phyloP scores from a whole-genome alignment of 345 rosid species.

The Arabis hirsuta region DNA sequence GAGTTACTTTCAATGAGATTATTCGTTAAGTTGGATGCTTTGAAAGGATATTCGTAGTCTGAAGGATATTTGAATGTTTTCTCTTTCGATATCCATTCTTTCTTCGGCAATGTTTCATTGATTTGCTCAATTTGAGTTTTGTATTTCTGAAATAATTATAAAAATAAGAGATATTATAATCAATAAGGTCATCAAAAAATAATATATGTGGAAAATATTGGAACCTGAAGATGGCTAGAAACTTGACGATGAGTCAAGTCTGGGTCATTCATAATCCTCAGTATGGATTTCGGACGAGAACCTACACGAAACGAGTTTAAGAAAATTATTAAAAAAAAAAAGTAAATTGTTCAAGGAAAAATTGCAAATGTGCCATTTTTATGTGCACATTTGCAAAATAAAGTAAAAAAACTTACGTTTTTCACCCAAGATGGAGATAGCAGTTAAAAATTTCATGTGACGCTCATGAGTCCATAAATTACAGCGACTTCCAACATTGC shows the following conservation, averaged over 20 bases:
- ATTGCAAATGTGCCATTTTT: too few relatives aligned
- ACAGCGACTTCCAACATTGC: neutral
- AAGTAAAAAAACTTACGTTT: conserved; percentile 25
- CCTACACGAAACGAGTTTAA: conserved; percentile 27
- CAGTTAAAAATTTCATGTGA: conserved; percentile 53
- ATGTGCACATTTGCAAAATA: neutral
- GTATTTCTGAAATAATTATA: conserved; percentile 49
- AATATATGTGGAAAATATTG: neutral
- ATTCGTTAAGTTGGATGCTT: conserved; percentile 1
- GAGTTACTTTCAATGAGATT: conserved; percentile 18
- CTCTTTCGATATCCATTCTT: conserved; percentile 3
- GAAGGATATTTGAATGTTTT: conserved; percentile 12
- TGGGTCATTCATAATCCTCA: conserved; percentile 52
- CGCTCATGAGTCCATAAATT: conserved; percentile 47
- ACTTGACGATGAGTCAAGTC: conserved; percentile 54
- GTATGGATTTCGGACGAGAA: conserved; percentile 51
- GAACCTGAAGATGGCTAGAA: conserved; percentile 70
- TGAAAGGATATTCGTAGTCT: conserved; percentile 19
- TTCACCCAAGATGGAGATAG: conserved; percentile 48
- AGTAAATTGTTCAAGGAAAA: neutral
- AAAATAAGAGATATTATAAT: neutral
- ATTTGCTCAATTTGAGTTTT: conserved; percentile 43
- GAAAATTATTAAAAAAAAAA: neutral
- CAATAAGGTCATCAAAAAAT: neutral
- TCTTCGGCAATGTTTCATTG: neutral